phyloP scores from a whole-genome alignment of 2,329 filamentous ascomycete genomes.

The Rutstroemia sp. region DNA sequence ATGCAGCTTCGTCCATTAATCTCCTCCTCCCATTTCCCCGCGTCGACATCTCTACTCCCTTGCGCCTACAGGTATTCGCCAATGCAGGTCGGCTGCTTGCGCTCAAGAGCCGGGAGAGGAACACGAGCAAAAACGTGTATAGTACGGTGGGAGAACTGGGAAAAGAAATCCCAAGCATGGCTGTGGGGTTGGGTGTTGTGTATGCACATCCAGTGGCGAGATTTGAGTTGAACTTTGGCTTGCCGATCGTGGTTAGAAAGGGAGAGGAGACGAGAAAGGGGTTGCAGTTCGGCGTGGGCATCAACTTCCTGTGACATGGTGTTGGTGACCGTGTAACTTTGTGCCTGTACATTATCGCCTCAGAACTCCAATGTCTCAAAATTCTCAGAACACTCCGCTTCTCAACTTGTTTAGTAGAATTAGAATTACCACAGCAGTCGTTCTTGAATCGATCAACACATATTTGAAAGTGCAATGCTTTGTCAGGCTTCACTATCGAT shows the following conservation, averaged over 20 bases:
- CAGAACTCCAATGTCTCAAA: too few species aligned
- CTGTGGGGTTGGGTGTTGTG: conserved; percentile 82
- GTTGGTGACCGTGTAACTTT: too few species aligned
- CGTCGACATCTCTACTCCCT: conserved; percentile 71
- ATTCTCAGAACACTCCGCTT: too few species aligned
- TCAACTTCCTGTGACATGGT: conserved; percentile 72
- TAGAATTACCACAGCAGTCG: too few species aligned
- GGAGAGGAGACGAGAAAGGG: conserved; percentile 89
- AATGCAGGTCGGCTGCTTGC: conserved; percentile 83
- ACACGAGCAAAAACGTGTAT: conserved; percentile 30
- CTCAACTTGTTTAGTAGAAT: too few species aligned
- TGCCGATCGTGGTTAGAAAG: conserved; percentile 73
- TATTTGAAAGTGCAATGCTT: too few species aligned
- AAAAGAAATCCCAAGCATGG: conserved; percentile 72
- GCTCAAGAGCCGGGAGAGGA: conserved; percentile 44
- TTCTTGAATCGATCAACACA: too few species aligned
- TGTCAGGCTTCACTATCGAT: too few species aligned
- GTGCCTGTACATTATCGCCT: too few species aligned
- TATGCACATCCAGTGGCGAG: conserved; percentile 91
- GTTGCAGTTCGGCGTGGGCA: conserved; percentile 88
- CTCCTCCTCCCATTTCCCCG: conserved; percentile 79
- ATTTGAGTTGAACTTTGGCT: conserved; percentile 92
- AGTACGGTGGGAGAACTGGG: conserved; percentile 62
- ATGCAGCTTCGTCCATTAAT: conserved; percentile 81
- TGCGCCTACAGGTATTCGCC: conserved; percentile 83